A percentile compares a stretch with the other conserved stretches of the same genome.
These are phyloP conservation scores for Cryptococcus neoformans DNA, from an alignment of 1,284 basidiomycete genomes.

Conservation along the genomic window DNA sequence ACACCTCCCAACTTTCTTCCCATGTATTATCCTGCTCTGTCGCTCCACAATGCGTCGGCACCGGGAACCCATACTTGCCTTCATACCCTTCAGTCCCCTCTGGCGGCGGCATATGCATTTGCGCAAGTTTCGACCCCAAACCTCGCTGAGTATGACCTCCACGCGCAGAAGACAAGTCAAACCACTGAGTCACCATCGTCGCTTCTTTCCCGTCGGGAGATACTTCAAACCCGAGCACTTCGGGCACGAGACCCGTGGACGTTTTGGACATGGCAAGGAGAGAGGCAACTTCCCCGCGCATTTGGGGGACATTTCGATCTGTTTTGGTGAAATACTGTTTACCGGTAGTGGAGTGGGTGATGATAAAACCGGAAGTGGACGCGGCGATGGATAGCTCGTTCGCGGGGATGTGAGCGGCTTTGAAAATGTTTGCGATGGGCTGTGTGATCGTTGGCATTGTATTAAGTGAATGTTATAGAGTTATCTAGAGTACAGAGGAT, in stretches of 20 bases:
- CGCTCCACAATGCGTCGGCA: constrained; percentile 75
- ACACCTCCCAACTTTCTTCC: constrained; percentile 65
- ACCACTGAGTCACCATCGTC: constrained; percentile 71
- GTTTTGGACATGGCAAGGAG: constrained; percentile 62
- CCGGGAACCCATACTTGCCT: constrained; percentile 66
- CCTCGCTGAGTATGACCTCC: constrained; percentile 48
- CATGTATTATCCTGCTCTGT: constrained; percentile 74
- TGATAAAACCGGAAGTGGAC: not conserved
- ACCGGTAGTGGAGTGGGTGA: constrained; percentile 7
- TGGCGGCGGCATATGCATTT: constrained; percentile 53
- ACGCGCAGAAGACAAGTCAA: constrained; percentile 47
- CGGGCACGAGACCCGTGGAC: constrained; percentile 66
- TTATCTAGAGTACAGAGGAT: not conserved
- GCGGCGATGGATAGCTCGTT: constrained; percentile 6
- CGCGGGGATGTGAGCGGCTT: constrained; percentile 14
- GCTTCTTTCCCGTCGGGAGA: constrained; percentile 41
- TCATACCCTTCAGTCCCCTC: constrained; percentile 44
- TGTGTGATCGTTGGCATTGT: constrained; percentile 7
- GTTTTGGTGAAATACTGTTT: constrained; percentile 28
- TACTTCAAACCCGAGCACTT: constrained; percentile 57
- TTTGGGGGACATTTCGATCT: constrained; percentile 52
- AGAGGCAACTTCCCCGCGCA: constrained; percentile 67
- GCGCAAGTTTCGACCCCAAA: constrained; percentile 57
- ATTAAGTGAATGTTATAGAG: not conserved
- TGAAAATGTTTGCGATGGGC: constrained; percentile 18